Conservation (phyloP, 2,329 filamentous ascomycete species). For the Calonectria honghensis region DNA sequence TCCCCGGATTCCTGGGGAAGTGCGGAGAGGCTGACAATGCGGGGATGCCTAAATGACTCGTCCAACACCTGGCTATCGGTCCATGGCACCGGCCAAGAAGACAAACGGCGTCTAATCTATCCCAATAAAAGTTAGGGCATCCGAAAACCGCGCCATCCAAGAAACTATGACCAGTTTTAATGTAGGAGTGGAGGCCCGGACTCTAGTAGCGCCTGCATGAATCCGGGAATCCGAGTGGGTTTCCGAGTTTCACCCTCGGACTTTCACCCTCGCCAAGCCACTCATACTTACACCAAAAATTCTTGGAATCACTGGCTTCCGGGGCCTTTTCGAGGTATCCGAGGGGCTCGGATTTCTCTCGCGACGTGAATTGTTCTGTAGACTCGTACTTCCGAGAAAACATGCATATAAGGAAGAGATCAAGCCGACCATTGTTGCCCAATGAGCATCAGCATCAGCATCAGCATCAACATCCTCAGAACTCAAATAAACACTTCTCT, state of each 20-base stretch:
- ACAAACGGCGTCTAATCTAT: background rate
- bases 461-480: background rate
- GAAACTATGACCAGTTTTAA: background rate
- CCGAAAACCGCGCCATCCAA: background rate
- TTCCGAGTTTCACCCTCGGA: background rate
- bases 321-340: background rate
- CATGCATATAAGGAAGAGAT: slow-evolving; percentile 16
- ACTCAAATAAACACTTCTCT: background rate
- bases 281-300: background rate
- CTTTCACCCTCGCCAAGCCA: background rate
- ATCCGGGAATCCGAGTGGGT: slow-evolving; percentile 14
- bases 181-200: background rate
- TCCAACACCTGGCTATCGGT: no score
- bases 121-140: background rate
- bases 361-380: background rate
- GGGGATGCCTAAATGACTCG: slow-evolving; percentile 12
- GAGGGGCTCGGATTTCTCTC: background rate
- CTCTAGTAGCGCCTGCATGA: background rate
- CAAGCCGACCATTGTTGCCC: slow-evolving; percentile 1
- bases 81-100: background rate
- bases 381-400: background rate
- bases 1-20: slow-evolving; percentile 37
- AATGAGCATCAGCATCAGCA: slow-evolving; percentile 19
- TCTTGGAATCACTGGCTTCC: background rate
- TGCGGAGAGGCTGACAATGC: slow-evolving; percentile 20